Evolutionary conservation across 2,329 filamentous ascomycete genomes (phyloP).

Genomic region (Aspergillus flavus): DNA sequence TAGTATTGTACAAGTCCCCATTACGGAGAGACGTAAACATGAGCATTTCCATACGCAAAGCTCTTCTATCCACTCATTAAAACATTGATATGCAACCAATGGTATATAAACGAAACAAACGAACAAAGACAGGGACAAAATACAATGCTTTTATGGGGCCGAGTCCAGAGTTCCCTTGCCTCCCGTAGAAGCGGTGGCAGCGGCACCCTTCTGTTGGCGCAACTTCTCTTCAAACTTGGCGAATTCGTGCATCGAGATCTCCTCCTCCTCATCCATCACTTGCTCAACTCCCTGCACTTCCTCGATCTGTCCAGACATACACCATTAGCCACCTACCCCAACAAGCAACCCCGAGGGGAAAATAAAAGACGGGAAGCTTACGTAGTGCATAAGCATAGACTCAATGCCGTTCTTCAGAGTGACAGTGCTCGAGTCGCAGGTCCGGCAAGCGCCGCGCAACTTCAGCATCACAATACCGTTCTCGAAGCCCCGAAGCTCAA

Average conservation of each 20-base stretch:
- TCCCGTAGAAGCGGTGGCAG: constrained; percentile 52
- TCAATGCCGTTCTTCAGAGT: constrained; percentile 98
- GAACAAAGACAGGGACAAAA: background rate
- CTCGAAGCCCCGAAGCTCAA: constrained; percentile 89
- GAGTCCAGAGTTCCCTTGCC: constrained; percentile 58
- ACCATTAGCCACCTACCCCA: constrained; percentile 20
- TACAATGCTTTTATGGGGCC: constrained; percentile 32
- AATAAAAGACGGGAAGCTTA: constrained; percentile 51
- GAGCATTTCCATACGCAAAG: background rate
- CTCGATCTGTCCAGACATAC: constrained; percentile 67
- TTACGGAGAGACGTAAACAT: background rate
- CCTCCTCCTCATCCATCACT: constrained; percentile 88
- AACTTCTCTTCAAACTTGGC: constrained; percentile 91
- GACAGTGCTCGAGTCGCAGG: constrained; percentile 94
- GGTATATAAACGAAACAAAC: constrained; percentile 8
- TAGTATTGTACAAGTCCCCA: constrained; percentile 5
- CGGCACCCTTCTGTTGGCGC: constrained; percentile 58
- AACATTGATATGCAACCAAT: constrained; percentile 4
- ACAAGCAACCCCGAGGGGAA: background rate
- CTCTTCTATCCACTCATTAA: constrained; percentile 9
- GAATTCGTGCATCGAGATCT: constrained; percentile 84
- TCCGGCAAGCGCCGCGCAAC: constrained; percentile 88
- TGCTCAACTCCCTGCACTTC: constrained; percentile 93
- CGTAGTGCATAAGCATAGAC: constrained; percentile 96
- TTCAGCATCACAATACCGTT: constrained; percentile 84